Evolutionary conservation across 495 filamentous ascomycete species (phyloP).

Genomic region (Talaromyces ruber): DNA sequence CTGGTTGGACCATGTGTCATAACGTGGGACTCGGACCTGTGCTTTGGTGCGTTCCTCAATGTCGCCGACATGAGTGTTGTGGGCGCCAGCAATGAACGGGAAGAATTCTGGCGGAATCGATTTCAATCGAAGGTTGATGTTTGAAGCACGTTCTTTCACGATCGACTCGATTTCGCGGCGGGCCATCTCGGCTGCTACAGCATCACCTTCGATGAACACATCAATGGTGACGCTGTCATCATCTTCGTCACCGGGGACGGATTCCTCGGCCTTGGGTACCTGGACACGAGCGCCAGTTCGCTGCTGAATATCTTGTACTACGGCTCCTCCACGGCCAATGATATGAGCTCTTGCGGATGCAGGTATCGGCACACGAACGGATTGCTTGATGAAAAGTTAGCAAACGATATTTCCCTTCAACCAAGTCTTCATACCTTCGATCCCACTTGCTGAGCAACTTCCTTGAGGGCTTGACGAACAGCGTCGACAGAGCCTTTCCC

Average conservation of each 20-base stretch:
- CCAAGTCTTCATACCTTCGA: slow-evolving; percentile 52
- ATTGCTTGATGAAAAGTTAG: slow-evolving; percentile 43
- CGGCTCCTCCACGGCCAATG: slow-evolving; percentile 86
- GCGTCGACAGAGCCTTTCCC: slow-evolving; percentile 70
- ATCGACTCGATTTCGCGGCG: slow-evolving; percentile 74
- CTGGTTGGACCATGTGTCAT: slow-evolving; percentile 63
- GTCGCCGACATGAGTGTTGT: slow-evolving; percentile 55
- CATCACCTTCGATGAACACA: slow-evolving; percentile 82
- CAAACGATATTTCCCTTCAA: slow-evolving; percentile 8
- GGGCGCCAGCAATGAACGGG: slow-evolving; percentile 84
- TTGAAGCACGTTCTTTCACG: slow-evolving; percentile 74
- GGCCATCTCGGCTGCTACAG: slow-evolving; percentile 72
- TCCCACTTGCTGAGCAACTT: slow-evolving; percentile 76
- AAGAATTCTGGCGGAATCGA: slow-evolving; percentile 86
- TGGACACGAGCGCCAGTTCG: slow-evolving; percentile 81
- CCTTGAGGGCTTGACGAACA: slow-evolving; percentile 73
- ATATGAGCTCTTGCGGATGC: slow-evolving; percentile 74
- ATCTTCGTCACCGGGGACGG: slow-evolving; percentile 34
- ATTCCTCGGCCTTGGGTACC: slow-evolving; percentile 68
- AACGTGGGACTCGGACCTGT: slow-evolving; percentile 69
- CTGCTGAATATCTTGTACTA: slow-evolving; percentile 77
- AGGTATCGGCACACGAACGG: slow-evolving; percentile 68
- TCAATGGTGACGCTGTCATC: slow-evolving; percentile 80
- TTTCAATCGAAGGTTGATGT: slow-evolving; percentile 66
- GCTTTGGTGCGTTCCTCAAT: slow-evolving; percentile 66